These are phyloP conservation scores for Miamiensis avidus DNA, from an alignment of 169 alveolate genomes.

Conservation along the genomic window DNA sequence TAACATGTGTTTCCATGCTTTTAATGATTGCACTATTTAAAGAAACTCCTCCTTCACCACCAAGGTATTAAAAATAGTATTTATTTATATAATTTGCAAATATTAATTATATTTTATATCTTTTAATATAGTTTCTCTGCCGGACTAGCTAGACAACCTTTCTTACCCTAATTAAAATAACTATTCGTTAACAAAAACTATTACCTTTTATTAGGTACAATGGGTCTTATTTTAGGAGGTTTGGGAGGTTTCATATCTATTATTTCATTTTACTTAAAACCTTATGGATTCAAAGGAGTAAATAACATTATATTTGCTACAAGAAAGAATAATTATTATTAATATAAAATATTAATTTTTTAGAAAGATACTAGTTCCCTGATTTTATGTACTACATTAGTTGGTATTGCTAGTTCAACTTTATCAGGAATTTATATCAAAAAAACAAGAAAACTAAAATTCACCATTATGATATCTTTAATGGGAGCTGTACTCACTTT, in stretches of 20 bases:
- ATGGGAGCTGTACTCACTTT: neutral
- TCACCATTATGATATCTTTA: neutral
- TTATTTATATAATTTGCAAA: neutral
- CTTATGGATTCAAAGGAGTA: neutral
- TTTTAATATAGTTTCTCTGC: neutral
- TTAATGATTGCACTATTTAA: slow-evolving; percentile 2
- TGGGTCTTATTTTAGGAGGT: neutral
- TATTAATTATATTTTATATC: neutral
- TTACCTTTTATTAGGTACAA: neutral
- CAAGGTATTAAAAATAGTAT: neutral
- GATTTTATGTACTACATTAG: neutral
- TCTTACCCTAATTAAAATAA: neutral
- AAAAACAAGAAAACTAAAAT: neutral
- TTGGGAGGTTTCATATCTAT: neutral
- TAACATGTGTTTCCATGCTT: neutral
- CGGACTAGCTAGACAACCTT: neutral
- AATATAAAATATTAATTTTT: no score
- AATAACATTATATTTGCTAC: no score
- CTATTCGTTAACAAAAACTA: slow-evolving; percentile 6
- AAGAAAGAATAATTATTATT: no score
- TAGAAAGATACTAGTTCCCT: neutral
- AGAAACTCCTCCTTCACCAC: slow-evolving; percentile 19
- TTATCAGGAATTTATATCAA: neutral
- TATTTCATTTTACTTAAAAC: neutral
- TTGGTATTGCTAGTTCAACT: neutral